Percentiles rank a stretch among this genome's conserved stretches.
Conservation (phyloP, 2,329 filamentous ascomycete species). For the Endoconidiophora laricicola region DNA sequence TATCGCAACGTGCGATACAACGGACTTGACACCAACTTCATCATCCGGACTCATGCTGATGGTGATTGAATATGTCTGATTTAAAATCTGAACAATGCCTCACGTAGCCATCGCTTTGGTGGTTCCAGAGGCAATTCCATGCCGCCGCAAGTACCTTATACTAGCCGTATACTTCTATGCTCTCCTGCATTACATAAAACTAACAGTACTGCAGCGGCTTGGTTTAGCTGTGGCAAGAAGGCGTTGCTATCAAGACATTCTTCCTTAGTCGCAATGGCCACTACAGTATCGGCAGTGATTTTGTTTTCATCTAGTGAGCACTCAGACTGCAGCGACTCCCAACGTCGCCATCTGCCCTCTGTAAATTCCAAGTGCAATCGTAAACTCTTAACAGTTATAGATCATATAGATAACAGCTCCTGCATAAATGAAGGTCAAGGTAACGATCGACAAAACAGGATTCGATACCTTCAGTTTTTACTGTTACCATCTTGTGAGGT, state of each 20-base stretch:
- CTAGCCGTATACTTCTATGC: too few species aligned
- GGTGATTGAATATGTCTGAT: too few species aligned
- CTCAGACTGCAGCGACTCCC: too few species aligned
- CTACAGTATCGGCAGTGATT: conserved; percentile 1
- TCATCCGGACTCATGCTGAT: conserved; percentile 35
- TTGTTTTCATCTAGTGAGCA: neutral
- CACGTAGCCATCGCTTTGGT: too few species aligned
- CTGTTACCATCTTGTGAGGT: conserved; percentile 35
- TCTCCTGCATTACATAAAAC: too few species aligned
- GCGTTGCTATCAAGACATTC: conserved; percentile 13
- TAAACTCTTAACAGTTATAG: conserved; percentile 28
- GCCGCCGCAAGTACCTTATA: too few species aligned
- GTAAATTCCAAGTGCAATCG: too few species aligned
- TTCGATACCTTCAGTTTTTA: conserved; percentile 43
- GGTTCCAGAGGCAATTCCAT: too few species aligned
- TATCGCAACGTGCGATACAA: conserved; percentile 89
- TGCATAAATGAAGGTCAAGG: conserved; percentile 16
- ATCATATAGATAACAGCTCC: conserved; percentile 53
- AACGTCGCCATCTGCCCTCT: neutral
- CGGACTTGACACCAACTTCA: conserved; percentile 77
- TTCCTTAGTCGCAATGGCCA: conserved; percentile 10
- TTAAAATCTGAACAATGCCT: too few species aligned
- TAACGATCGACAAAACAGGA: conserved; percentile 45
- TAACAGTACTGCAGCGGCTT: conserved; percentile 10
- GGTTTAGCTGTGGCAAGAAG: conserved; percentile 12